These are phyloP conservation scores for Gynostemma pentaphyllum DNA, from an alignment of 306 rosid genomes.

Conservation along the genomic window DNA sequence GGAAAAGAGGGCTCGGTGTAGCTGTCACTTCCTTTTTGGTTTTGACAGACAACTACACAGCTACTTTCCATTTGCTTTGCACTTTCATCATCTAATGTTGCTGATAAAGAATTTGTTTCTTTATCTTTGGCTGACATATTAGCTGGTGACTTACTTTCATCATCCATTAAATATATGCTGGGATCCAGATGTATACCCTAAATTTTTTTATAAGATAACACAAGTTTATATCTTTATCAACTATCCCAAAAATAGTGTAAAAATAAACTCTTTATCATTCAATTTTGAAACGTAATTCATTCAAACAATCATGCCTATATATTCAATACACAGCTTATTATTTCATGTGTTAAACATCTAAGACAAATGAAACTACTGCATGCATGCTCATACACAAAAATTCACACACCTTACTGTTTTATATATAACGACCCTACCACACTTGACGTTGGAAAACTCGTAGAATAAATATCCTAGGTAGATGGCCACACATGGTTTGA, in stretches of 20 bases:
- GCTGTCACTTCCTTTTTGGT: conserved; percentile 17
- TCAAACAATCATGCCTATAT: neutral
- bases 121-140: conserved; percentile 24
- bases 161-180: conserved; percentile 91
- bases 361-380: neutral
- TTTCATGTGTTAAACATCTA: neutral
- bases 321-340: neutral
- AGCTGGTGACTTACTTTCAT: conserved; percentile 52
- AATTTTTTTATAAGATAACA: conserved; percentile 2
- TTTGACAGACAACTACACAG: conserved; percentile 13
- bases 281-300: neutral
- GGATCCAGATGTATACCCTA: conserved; percentile 98
- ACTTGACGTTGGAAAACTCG: too few species aligned
- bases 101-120: conserved; percentile 27
- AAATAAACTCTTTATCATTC: neutral
- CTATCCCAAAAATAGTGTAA: neutral
- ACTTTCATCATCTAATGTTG: conserved; percentile 29
- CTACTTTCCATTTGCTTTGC: conserved; percentile 23
- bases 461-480: too few species aligned
- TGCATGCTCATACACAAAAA: neutral
- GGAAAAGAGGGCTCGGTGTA: conserved; percentile 20
- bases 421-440: too few species aligned
- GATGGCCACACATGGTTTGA: too few species aligned
- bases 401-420: neutral
- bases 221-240: neutral